These are phyloP conservation scores for Candida frijolesensis DNA, from an alignment of 1,139 yeast species.

Conservation along the genomic window DNA sequence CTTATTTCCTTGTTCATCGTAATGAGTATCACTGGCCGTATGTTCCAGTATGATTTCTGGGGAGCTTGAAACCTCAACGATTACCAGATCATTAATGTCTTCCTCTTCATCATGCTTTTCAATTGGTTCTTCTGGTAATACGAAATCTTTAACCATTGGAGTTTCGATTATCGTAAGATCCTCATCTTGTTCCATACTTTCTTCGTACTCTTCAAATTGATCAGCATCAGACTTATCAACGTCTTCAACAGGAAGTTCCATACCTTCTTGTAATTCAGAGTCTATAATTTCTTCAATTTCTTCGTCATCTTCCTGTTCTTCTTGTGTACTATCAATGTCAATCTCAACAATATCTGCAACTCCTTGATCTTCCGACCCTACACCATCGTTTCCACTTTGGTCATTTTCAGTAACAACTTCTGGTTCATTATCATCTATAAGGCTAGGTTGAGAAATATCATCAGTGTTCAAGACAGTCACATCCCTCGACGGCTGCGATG, in stretches of 20 bases:
- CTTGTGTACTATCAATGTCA: neutral
- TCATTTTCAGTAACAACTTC: neutral
- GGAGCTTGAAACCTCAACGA: neutral
- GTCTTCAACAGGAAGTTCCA: constrained; percentile 7
- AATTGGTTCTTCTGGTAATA: neutral
- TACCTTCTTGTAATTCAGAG: constrained; percentile 5
- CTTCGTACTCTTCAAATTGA: neutral
- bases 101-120: constrained; percentile 1
- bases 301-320: constrained; percentile 6
- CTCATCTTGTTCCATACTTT: constrained; percentile 1
- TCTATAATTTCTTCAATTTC: constrained; percentile 12
- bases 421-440: neutral
- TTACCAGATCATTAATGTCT: neutral
- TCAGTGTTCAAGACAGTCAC: neutral
- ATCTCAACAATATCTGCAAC: no score
- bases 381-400: no score
- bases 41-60: no score
- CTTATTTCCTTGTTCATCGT: neutral
- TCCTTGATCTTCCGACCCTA: no score
- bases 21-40: neutral
- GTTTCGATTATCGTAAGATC: constrained; percentile 9
- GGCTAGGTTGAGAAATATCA: neutral
- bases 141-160: constrained; percentile 1
- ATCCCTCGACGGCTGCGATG: neutral
- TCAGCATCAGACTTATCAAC: constrained; percentile 4